Evolutionary conservation across 495 filamentous ascomycete genomes (phyloP).

Genomic region (Penicillium simplicissimum): DNA sequence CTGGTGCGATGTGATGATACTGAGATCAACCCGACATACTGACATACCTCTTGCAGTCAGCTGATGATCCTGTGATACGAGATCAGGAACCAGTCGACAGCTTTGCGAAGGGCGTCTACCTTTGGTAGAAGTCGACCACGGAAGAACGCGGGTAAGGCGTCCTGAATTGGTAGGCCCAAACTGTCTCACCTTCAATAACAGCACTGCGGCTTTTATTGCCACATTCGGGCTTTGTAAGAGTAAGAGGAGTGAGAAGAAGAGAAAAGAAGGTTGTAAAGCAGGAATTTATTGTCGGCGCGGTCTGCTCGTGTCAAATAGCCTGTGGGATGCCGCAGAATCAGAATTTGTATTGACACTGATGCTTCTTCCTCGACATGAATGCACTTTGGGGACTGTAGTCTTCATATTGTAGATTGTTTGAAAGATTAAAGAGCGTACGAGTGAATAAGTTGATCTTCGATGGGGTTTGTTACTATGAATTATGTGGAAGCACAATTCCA

Average conservation of each 20-base stretch:
- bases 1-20: neutral
- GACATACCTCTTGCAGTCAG: neutral
- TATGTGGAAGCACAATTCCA: too few relatives aligned
- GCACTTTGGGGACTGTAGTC: neutral
- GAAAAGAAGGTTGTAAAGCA: too few relatives aligned
- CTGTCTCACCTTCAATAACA: neutral
- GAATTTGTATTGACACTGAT: neutral
- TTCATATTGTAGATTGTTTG: neutral
- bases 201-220: neutral
- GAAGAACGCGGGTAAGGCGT: neutral
- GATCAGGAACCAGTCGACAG: neutral
- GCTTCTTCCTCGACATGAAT: neutral
- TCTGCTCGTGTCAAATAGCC: neutral
- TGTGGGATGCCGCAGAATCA: neutral
- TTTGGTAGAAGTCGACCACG: neutral
- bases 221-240: neutral
- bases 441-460: too few relatives aligned
- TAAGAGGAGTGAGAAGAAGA: neutral
- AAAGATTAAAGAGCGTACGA: too few relatives aligned
- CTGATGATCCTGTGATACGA: slow-evolving; percentile 1
- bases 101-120: neutral
- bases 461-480: too few relatives aligned
- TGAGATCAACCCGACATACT: neutral
- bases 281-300: neutral
- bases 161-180: neutral